Percentiles rank a stretch among this genome's conserved stretches.
Evolutionary conservation across 371 early-diverging fungal species (phyloP).

Genomic region (Batkoa obscura): DNA sequence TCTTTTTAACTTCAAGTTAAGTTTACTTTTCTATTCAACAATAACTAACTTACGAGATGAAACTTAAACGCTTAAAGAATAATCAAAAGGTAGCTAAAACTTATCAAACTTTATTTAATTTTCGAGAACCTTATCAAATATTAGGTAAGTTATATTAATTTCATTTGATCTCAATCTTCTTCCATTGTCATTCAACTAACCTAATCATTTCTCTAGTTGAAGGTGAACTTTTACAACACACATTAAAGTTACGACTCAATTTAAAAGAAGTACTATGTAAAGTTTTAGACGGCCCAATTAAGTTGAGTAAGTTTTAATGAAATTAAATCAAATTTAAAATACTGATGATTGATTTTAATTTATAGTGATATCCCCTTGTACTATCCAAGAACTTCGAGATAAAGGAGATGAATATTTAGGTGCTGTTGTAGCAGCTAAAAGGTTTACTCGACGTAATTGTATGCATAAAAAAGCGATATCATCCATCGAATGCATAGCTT

Average conservation of each 20-base stretch:
- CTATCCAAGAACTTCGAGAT: neutral
- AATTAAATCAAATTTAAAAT: neutral
- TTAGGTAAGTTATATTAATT: neutral
- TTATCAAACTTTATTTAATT: neutral
- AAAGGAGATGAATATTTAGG: neutral
- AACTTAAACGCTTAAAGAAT: no score
- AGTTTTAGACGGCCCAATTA: neutral
- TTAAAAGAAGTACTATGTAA: neutral
- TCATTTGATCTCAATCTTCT: neutral
- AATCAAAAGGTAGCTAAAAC: neutral
- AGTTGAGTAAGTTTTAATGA: neutral
- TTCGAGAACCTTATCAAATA: slow-evolving; percentile 2
- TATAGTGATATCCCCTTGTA: neutral
- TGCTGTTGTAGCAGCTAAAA: neutral
- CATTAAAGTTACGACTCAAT: neutral
- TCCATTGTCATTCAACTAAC: neutral
- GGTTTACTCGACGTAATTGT: neutral
- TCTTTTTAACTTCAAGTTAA: no score
- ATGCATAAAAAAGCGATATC: neutral
- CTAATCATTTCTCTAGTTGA: neutral
- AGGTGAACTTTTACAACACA: neutral
- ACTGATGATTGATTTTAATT: neutral
- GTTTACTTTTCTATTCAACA: no score
- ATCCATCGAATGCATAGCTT: neutral
- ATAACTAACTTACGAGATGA: no score